phyloP scores from a whole-genome alignment of 2,329 filamentous ascomycete species.

The Ceratocystis albifundus region DNA sequence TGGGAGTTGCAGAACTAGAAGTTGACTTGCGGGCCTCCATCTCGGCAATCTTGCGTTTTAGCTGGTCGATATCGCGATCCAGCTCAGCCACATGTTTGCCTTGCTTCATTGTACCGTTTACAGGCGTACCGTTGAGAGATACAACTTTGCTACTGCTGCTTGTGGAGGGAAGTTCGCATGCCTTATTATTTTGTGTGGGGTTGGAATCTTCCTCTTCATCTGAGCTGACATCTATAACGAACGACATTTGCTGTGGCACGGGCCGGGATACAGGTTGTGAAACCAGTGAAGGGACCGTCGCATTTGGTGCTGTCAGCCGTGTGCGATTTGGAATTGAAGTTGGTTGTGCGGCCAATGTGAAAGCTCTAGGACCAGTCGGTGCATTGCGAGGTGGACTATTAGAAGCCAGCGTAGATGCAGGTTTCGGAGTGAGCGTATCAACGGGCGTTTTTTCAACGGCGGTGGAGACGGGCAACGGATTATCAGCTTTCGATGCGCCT shows the following conservation, averaged over 20 bases:
- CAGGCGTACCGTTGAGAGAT: not conserved
- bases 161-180: slow-evolving; percentile 15
- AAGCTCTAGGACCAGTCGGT: slow-evolving; percentile 13
- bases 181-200: slow-evolving; percentile 18
- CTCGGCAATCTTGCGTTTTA: slow-evolving; percentile 48
- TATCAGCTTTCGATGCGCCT: not conserved
- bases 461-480: not conserved
- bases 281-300: not conserved
- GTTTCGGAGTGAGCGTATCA: not conserved
- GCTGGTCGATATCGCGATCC: slow-evolving; percentile 46
- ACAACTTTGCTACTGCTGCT: not conserved
- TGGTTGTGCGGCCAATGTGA: not conserved
- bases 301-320: not conserved
- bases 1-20: slow-evolving; percentile 12
- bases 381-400: not conserved
- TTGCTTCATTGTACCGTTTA: not conserved
- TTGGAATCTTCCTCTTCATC: slow-evolving; percentile 19
- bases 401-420: not conserved
- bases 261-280: slow-evolving; percentile 10
- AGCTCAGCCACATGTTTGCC: slow-evolving; percentile 30
- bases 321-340: not conserved
- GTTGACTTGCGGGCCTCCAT: slow-evolving; percentile 43
- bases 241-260: slow-evolving; percentile 9
- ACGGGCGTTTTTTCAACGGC: not conserved
- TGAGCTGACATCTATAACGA: slow-evolving; percentile 21